Conservation (phyloP, 2,329 filamentous ascomycete genomes). For the Fusarium sp. region DNA sequence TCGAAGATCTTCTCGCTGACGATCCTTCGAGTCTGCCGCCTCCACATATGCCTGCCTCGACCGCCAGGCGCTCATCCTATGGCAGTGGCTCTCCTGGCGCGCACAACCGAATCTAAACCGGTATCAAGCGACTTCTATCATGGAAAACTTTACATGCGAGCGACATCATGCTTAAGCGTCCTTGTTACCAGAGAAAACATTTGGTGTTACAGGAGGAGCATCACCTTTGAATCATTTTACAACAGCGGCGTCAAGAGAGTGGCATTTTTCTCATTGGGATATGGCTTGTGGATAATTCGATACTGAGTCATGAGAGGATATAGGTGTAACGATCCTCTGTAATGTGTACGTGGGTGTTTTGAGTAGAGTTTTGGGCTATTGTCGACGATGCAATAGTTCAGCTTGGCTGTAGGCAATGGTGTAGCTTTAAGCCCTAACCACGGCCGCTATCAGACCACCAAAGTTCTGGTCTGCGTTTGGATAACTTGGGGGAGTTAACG, state of each 20-base stretch:
- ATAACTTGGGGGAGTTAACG: constrained; percentile 11
- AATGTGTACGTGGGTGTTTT: constrained; percentile 30
- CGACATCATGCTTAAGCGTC: constrained; percentile 11
- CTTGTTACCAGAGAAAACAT: constrained; percentile 28
- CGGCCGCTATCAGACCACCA: constrained; percentile 10
- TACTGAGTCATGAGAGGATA: constrained; percentile 20
- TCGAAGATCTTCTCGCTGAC: constrained; percentile 89
- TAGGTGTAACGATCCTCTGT: constrained; percentile 25
- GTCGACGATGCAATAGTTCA: constrained; percentile 15
- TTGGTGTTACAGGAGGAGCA: constrained; percentile 11
- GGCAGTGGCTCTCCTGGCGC: constrained; percentile 34
- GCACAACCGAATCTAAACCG: constrained; percentile 43
- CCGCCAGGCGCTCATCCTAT: constrained; percentile 38
- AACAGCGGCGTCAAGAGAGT: constrained; percentile 40
- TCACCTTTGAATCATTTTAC: constrained; percentile 30
- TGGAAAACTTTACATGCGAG: constrained; percentile 22
- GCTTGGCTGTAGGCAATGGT: neutral
- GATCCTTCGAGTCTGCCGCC: constrained; percentile 66
- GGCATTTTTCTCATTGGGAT: constrained; percentile 30
- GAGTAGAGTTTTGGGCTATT: constrained; percentile 14
- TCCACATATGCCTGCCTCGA: constrained; percentile 49
- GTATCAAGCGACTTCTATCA: neutral
- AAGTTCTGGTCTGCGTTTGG: neutral
- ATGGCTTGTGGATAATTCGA: constrained; percentile 34
- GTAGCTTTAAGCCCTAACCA: neutral